phyloP scores from a whole-genome alignment of 1,284 basidiomycete genomes.

The Dichomitus squalens region DNA sequence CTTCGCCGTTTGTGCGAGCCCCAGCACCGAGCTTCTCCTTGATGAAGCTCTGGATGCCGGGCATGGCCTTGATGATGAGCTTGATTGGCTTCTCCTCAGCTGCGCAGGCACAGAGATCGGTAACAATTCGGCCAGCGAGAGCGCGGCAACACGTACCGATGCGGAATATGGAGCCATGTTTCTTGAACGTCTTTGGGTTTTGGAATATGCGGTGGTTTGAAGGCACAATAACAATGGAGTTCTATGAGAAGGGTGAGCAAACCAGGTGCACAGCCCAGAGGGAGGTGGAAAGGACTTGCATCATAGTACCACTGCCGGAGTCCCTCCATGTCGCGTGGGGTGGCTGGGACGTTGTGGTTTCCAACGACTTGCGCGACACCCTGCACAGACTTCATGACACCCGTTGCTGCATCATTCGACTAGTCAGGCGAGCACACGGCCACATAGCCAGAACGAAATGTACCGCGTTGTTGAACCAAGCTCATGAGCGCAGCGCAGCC shows the following conservation, averaged over 20 bases:
- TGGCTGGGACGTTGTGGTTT: conserved; percentile 55
- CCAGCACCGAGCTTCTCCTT: conserved; percentile 4
- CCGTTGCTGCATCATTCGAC: conserved; percentile 37
- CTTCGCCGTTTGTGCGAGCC: conserved; percentile 1
- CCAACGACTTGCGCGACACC: conserved; percentile 82
- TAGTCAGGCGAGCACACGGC: background rate
- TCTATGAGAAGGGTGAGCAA: conserved; percentile 38
- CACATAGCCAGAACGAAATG: conserved; percentile 24
- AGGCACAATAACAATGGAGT: conserved; percentile 68
- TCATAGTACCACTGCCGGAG: conserved; percentile 66
- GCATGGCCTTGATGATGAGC: conserved; percentile 61
- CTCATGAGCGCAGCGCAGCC: conserved; percentile 79
- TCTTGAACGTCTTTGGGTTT: conserved; percentile 53
- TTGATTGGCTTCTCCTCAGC: conserved; percentile 65
- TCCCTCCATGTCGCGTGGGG: conserved; percentile 52
- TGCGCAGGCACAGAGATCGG: conserved; percentile 27
- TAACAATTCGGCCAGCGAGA: background rate
- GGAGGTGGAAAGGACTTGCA: conserved; percentile 36
- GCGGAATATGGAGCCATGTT: conserved; percentile 60
- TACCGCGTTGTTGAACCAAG: conserved; percentile 72
- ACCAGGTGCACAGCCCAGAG: too few species aligned
- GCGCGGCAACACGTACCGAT: conserved; percentile 46
- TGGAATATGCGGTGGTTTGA: conserved; percentile 55
- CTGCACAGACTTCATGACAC: conserved; percentile 63
- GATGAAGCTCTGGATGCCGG: conserved; percentile 59